These are phyloP conservation scores for Xylariales sp. DNA, from an alignment of 2,329 filamentous ascomycete species.

Conservation along the genomic window DNA sequence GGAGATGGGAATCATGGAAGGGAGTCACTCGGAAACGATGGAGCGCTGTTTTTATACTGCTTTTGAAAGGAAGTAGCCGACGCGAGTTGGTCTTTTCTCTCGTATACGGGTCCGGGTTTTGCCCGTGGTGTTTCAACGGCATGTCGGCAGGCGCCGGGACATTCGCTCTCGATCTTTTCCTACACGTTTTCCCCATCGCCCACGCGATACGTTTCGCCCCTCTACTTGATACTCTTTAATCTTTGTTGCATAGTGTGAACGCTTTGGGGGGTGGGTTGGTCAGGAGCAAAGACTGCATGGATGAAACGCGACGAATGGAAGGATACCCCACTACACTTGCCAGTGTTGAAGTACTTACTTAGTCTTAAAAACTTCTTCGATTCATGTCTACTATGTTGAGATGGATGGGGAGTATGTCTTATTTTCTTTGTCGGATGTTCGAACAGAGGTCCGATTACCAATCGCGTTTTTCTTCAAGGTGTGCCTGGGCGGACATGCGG, in stretches of 20 bases:
- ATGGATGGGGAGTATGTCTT: conserved; percentile 35
- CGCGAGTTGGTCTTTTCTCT: conserved; percentile 39
- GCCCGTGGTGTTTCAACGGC: conserved; percentile 41
- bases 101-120: conserved; percentile 37
- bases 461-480: conserved; percentile 27
- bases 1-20: conserved; percentile 46
- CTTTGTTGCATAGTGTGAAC: conserved; percentile 45
- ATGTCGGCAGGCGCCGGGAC: conserved; percentile 49
- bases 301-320: conserved; percentile 51
- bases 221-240: conserved; percentile 40
- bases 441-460: conserved; percentile 48
- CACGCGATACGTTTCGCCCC: conserved; percentile 49
- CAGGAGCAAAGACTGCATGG: conserved; percentile 50
- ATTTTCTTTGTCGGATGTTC: conserved; percentile 36
- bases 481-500: conserved; percentile 37
- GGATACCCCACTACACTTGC: conserved; percentile 51
- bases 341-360: conserved; percentile 43
- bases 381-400: conserved; percentile 49
- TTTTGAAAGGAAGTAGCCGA: conserved; percentile 40
- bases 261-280: conserved; percentile 41
- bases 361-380: conserved; percentile 39
- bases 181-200: conserved; percentile 50
- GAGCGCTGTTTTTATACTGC: conserved; percentile 46
- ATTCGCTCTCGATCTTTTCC: conserved; percentile 51
- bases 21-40: conserved; percentile 46